phyloP scores from a whole-genome alignment of 805 yeast genomes.

The Debaryomyces prosopidis region DNA sequence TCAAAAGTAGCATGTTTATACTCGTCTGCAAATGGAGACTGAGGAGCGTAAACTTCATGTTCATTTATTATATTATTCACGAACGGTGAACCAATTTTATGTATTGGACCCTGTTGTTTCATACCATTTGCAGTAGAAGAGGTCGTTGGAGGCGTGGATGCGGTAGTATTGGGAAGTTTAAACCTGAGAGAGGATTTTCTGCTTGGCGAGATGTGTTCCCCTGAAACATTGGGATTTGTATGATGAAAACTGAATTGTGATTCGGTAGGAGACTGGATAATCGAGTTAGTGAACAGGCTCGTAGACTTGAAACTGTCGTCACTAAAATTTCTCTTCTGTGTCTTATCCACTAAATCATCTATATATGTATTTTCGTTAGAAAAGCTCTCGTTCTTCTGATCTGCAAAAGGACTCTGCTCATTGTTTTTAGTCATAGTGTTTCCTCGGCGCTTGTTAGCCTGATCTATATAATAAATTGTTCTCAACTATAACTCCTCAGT shows the following conservation, averaged over 20 bases:
- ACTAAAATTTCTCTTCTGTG: conserved; percentile 12
- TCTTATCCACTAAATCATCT: conserved; percentile 1
- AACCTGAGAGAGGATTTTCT: conserved; percentile 30
- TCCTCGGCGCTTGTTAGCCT: not conserved
- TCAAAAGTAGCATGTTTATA: conserved; percentile 8
- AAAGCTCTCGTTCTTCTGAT: not conserved
- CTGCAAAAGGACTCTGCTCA: conserved; percentile 6
- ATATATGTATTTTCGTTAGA: not conserved
- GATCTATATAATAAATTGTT: not conserved
- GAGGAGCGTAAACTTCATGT: conserved; percentile 26
- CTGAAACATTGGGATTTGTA: not conserved
- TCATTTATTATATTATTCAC: conserved; percentile 21
- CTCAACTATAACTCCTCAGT: not conserved
- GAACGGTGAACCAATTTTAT: conserved; percentile 28
- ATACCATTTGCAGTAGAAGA: conserved; percentile 2
- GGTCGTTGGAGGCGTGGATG: conserved; percentile 12
- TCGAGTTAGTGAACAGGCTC: conserved; percentile 11
- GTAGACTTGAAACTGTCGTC: conserved; percentile 19
- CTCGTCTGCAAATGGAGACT: conserved; percentile 26
- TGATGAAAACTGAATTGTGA: not conserved
- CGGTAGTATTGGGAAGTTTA: conserved; percentile 24
- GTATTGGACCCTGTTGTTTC: conserved; percentile 2
- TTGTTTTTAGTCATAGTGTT: not conserved
- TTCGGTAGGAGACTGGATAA: not conserved
- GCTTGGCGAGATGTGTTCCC: conserved; percentile 13